phyloP scores from a whole-genome alignment of 352 stramenopile genomes.

The Bremia lactucae region DNA sequence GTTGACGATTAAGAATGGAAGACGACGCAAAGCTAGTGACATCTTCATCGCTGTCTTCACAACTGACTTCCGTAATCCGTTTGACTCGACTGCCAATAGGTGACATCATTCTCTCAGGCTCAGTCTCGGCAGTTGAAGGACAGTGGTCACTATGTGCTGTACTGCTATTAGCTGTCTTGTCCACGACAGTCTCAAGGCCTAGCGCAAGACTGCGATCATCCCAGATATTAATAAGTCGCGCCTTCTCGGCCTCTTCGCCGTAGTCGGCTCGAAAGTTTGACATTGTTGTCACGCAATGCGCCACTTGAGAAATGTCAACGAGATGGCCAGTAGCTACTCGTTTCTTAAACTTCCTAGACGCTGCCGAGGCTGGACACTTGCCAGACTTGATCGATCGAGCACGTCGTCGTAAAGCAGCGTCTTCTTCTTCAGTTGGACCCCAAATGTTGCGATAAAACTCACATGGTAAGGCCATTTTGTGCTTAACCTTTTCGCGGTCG shows the following conservation, averaged over 20 bases:
- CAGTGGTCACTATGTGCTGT: constrained; percentile 7
- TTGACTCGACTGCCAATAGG: constrained; percentile 27
- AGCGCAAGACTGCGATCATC: constrained; percentile 22
- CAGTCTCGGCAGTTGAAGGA: constrained; percentile 25
- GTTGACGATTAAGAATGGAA: constrained; percentile 3
- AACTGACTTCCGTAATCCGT: constrained; percentile 33
- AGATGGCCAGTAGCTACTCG: constrained; percentile 25
- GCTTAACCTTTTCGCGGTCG: constrained; percentile 22
- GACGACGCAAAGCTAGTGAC: constrained; percentile 15
- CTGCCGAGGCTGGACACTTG: constrained; percentile 9
- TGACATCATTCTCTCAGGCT: constrained; percentile 32
- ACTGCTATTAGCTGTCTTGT: constrained; percentile 2
- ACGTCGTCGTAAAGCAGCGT: constrained; percentile 11
- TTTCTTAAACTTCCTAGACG: constrained; percentile 26
- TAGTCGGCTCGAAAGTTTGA: constrained; percentile 68
- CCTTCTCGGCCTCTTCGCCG: constrained; percentile 16
- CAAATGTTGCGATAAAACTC: constrained; percentile 63
- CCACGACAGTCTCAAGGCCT: constrained; percentile 8
- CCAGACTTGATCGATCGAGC: constrained; percentile 13
- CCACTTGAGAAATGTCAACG: constrained; percentile 65
- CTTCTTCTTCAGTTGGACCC: constrained; percentile 22
- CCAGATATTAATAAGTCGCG: constrained; percentile 45
- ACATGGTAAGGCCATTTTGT: constrained; percentile 27
- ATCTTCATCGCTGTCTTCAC: constrained; percentile 34
- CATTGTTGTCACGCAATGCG: constrained; percentile 53